Base-by-base conservation (phyloP, 345 rosid species). In the Euphorbia peplus region DNA sequence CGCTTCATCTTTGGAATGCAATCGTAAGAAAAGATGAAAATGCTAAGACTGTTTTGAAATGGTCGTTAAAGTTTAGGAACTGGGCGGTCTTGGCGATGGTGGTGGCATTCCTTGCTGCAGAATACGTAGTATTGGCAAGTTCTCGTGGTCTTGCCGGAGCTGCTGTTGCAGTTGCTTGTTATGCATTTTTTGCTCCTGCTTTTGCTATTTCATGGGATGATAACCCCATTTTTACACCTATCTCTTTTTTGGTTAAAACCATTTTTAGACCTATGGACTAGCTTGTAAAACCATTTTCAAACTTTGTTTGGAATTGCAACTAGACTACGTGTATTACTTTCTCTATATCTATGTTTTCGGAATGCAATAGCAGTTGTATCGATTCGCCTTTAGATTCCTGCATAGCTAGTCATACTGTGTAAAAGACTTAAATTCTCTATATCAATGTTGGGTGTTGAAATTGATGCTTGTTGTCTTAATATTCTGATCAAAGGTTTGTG, bases 381-480 rank as follows among this genome's bases (percentile, higher is more conserved):
- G n/a, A n/a, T n/a, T n/a, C n/a, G n/a, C n/a, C n/a, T n/a, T n/a
- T n/a, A 78, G 41, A 97, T 91, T 56, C 85, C 95, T 24, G n/a
- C n/a, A n/a, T n/a, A n/a, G n/a, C n/a, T n/a, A n/a, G n/a, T n/a
- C n/a, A n/a, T n/a, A n/a, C n/a, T n/a, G n/a, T n/a, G n/a, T n/a
- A n/a, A n/a, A n/a, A n/a, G n/a, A n/a, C n/a, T n/a, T n/a, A n/a
- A n/a, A n/a, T n/a, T n/a, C n/a, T n/a, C n/a, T n/a, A n/a, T n/a
- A n/a, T n/a, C n/a, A n/a, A 73, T 32, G 47, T 70, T 91, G 63
- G 95, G 98, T 32, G 76, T 91, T 1, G 96, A 86, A 68, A 87
- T 91, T 41, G 98, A 93, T 70, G 88, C 88, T 35, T 91, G 96
- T 64, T 86, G 90, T 60, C 80, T 93, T 77, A 93, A 91, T 72